Percentiles rank a stretch among this genome's conserved stretches.
Conservation (phyloP, 169 alveolate genomes). For the Plasmodium gonderi region DNA sequence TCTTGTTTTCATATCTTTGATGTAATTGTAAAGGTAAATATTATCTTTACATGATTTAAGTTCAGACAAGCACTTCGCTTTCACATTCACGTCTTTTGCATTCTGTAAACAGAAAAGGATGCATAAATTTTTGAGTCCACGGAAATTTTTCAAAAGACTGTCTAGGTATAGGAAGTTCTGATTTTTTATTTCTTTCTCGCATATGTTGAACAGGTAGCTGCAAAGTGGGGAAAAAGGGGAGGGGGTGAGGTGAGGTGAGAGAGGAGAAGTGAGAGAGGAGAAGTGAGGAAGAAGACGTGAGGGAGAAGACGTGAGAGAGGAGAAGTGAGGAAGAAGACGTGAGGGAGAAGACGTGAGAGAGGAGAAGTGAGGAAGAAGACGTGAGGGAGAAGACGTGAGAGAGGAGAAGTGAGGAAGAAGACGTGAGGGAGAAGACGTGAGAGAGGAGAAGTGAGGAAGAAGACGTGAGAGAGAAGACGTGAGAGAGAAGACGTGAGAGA, state of each 20-base stretch:
- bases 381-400: background rate
- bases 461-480: background rate
- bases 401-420: background rate
- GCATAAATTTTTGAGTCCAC: constrained; percentile 8
- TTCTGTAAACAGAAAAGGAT: constrained; percentile 33
- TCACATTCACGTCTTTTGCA: background rate
- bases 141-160: background rate
- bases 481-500: background rate
- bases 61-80: background rate
- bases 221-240: background rate
- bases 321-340: background rate
- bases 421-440: background rate
- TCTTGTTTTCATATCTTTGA: constrained; percentile 11
- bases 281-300: background rate
- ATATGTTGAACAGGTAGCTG: constrained; percentile 36
- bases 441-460: background rate
- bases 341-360: background rate
- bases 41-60: constrained; percentile 8
- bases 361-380: background rate
- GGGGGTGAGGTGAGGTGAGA: no score
- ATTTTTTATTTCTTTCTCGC: background rate
- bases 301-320: background rate
- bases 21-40: constrained; percentile 26
- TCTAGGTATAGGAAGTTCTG: constrained; percentile 7
- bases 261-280: no score